Conservation (phyloP, 352 stramenopile genomes). For the Pythium folliculosum region DNA sequence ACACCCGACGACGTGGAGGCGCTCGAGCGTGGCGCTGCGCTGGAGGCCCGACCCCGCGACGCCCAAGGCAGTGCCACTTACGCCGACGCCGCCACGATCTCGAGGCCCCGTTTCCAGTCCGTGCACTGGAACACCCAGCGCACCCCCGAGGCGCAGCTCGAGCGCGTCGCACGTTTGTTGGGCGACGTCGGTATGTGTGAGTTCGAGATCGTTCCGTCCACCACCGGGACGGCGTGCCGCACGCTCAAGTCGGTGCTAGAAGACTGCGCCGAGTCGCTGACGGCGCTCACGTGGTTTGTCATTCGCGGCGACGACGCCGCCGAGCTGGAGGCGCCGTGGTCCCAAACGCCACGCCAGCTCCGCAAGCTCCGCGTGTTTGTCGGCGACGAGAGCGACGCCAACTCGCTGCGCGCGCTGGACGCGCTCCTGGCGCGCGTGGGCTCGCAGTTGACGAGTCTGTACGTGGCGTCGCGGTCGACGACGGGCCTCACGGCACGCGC, state of each 20-base stretch:
- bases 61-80: too few species aligned
- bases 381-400: not conserved
- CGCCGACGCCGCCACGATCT: too few species aligned
- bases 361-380: conserved; percentile 5
- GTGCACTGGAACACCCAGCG: conserved; percentile 3
- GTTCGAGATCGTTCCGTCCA: conserved; percentile 1
- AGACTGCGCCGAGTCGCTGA: conserved; percentile 5
- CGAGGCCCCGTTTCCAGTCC: conserved; percentile 7
- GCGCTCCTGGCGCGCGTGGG: conserved; percentile 19
- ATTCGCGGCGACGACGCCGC: conserved; percentile 8
- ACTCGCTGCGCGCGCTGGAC: conserved; percentile 2
- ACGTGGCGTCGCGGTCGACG: not conserved
- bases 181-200: conserved; percentile 13
- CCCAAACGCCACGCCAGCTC: not conserved
- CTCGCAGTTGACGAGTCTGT: not conserved
- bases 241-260: conserved; percentile 14
- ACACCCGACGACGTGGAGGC: conserved; percentile 13
- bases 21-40: not conserved
- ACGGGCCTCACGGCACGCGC: not conserved
- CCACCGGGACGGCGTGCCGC: not conserved
- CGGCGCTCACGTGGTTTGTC: conserved; percentile 2
- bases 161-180: conserved; percentile 13
- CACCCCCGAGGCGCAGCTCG: conserved; percentile 2
- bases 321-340: conserved; percentile 10
- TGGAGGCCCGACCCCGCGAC: too few species aligned